A percentile compares a stretch with the other conserved stretches of the same genome.
phyloP scores from a whole-genome alignment of 495 filamentous ascomycete genomes.

The Hyphodiscus hymeniophilus region DNA sequence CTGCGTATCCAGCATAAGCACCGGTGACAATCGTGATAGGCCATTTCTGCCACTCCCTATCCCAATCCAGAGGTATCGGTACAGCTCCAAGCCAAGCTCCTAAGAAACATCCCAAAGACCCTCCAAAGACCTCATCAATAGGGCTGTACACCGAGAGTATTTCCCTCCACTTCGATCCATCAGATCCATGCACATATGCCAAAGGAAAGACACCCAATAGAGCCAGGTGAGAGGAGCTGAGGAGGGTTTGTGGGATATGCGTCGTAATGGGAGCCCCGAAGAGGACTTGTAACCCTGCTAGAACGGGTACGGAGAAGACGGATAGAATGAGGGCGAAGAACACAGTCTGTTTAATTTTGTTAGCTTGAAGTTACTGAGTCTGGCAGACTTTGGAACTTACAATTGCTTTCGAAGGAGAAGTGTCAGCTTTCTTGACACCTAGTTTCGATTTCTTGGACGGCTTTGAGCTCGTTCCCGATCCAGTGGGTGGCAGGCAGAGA shows the following conservation, averaged over 20 bases:
- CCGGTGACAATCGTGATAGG: slow-evolving; percentile 81
- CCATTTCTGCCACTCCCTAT: slow-evolving; percentile 94
- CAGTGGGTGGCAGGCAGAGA: slow-evolving; percentile 63
- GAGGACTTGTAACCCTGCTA: slow-evolving; percentile 63
- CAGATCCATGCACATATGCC: slow-evolving; percentile 78
- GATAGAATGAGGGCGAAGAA: slow-evolving; percentile 57
- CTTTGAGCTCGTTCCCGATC: slow-evolving; percentile 24
- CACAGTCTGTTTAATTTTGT: slow-evolving; percentile 40
- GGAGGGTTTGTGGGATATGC: slow-evolving; percentile 66
- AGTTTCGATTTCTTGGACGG: slow-evolving; percentile 26
- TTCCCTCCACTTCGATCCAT: slow-evolving; percentile 63
- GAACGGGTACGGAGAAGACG: slow-evolving; percentile 44
- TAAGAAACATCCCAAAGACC: slow-evolving; percentile 48
- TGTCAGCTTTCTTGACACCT: slow-evolving; percentile 35
- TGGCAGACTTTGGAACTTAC: too few species aligned
- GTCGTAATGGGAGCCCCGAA: slow-evolving; percentile 89
- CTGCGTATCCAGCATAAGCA: slow-evolving; percentile 56
- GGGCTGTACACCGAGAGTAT: slow-evolving; percentile 47
- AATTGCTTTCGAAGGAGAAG: slow-evolving; percentile 23
- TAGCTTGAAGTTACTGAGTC: too few species aligned
- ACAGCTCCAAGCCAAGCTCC: slow-evolving; percentile 75
- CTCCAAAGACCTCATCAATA: slow-evolving; percentile 64
- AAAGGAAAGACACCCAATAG: slow-evolving; percentile 66
- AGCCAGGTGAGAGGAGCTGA: slow-evolving; percentile 74
- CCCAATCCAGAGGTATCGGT: slow-evolving; percentile 94